These are phyloP conservation scores for Coriolopsis trogii DNA, from an alignment of 1,284 basidiomycete genomes.

Conservation along the genomic window DNA sequence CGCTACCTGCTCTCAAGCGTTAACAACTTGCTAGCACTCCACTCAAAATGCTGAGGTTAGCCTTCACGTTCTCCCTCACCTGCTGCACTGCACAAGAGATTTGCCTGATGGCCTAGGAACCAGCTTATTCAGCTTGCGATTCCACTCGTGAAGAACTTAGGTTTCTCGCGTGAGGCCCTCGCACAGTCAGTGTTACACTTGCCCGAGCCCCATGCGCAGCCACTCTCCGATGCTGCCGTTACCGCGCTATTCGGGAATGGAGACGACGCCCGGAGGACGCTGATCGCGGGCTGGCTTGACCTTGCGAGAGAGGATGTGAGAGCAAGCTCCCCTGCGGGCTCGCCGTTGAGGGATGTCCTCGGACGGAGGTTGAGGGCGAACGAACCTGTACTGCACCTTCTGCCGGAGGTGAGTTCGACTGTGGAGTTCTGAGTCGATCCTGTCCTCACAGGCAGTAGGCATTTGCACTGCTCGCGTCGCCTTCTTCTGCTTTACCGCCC, in stretches of 20 bases:
- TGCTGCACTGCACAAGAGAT: background rate
- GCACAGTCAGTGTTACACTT: conserved; percentile 62
- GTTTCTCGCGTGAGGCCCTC: conserved; percentile 74
- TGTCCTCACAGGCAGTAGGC: conserved; percentile 43
- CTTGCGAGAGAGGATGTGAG: conserved; percentile 62
- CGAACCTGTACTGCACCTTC: conserved; percentile 58
- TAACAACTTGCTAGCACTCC: too few relatives aligned
- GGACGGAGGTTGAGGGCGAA: conserved; percentile 60
- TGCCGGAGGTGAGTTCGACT: conserved; percentile 61
- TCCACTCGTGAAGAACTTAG: conserved; percentile 62
- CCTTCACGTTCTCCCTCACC: background rate
- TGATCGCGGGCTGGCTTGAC: conserved; percentile 73
- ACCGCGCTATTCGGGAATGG: conserved; percentile 74
- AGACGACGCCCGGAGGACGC: conserved; percentile 58
- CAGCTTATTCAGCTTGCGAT: conserved; percentile 55
- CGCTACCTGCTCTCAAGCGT: too few relatives aligned
- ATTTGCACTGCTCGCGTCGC: conserved; percentile 62
- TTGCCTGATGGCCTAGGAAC: conserved; percentile 12
- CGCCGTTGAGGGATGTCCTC: conserved; percentile 51
- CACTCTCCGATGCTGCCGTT: conserved; percentile 71
- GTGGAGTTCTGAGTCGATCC: background rate
- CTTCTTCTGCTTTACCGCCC: conserved; percentile 47
- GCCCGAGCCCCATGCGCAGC: conserved; percentile 52
- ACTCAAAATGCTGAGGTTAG: conserved; percentile 15
- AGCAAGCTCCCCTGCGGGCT: conserved; percentile 6